Base-by-base conservation (phyloP, 805 yeast genomes). In the Kuraishia cidri region DNA sequence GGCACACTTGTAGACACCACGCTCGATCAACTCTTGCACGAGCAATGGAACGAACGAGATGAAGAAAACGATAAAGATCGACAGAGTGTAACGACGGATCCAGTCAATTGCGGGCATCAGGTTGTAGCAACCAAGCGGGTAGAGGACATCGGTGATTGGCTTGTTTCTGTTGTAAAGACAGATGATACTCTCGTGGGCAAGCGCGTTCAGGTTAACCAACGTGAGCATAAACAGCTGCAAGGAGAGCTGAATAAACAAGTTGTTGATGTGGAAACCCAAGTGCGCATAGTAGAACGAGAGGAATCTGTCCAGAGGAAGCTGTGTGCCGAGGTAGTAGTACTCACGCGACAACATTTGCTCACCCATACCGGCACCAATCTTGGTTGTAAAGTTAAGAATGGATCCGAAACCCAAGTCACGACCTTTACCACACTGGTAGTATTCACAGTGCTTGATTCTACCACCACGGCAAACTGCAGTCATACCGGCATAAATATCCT, bases 361-460 rank as follows among this genome's bases (percentile, higher is more conserved):
- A 56, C 92, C 92, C 94, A 82, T 82, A 60, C 94, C 94, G 44
- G 92, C 88, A 59, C 94, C 94, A 69, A 82, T 81, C 60, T 82
- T 82, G 26, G 88, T 81, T 15, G 87, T 81, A 69, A 82, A 82
- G 59, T 82, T 82, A 67, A 81, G 66, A 60, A 82, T 81, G 4
- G 92, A 80, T 38, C 87, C 87, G 58, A 82, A 82, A 52, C 94
- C 94, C 48, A 82, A 67, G 69, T 82, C 94, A 67, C 94, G 69
- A 54, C 94, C 94, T 60, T 82, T 82, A 61, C 94, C 94, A 72
- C 94, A 82, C 62, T 82, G 94, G 60, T 75, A 79, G 54, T 81
- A 82, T 52, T 82, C 94, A 65, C 87, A 79, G 54, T 82, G 92
- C 62, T 82, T 82, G 49, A 82, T 82, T 60, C 87, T 72, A 48